Base-by-base conservation (phyloP, 148 eudicot species). In the Mesembryanthemum crystallinum region DNA sequence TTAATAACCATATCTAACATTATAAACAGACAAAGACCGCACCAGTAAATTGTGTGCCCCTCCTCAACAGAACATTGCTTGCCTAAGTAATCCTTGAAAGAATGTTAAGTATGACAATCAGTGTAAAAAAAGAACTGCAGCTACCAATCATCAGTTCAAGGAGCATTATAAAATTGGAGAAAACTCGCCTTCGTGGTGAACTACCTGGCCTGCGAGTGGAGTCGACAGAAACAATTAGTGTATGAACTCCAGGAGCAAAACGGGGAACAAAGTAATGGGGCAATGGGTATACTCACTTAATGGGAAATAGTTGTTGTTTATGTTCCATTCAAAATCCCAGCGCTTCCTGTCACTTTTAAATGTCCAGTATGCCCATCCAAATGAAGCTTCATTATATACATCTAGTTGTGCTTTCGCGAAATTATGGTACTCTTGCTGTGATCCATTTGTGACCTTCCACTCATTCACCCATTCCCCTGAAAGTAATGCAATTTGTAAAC, bases 351-450 rank as follows among this genome's bases (percentile, higher is more conserved):
- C 91, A 77, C 87, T 90, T 74, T 90, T 92, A 5, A 92, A 88
- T 15, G 95, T 92, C 96, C 97, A 92, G 63, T 92, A 92, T 77
- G 90, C 79, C 93, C 96, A 92, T 79, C 97, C 97, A 55, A 92
- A 92, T 14, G 96, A 90, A 43, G 96, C 97, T 42, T 80, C 81
- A 66, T 86, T 76, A 64, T 90, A 92, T 20, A 90, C 91, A 42
- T 89, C 88, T 73, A 90, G 79, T 75, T 90, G 93, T 4, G 93
- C 87, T 79, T 67, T 82, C 55, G 86, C 96, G 11, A 88, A 92
- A 63, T 80, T 82, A 79, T 87, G 91, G 69, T 92, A 92, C 29
- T 88, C 95, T 64, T 67, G 51, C 62, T 82, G 79, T 25, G 95
- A 82, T 24, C 86, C 90, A 49, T 64, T 85, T 33, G 86, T 71